Evolutionary conservation across 768 basidiomycete species (phyloP).

Genomic region (Amanita exitialis): DNA sequence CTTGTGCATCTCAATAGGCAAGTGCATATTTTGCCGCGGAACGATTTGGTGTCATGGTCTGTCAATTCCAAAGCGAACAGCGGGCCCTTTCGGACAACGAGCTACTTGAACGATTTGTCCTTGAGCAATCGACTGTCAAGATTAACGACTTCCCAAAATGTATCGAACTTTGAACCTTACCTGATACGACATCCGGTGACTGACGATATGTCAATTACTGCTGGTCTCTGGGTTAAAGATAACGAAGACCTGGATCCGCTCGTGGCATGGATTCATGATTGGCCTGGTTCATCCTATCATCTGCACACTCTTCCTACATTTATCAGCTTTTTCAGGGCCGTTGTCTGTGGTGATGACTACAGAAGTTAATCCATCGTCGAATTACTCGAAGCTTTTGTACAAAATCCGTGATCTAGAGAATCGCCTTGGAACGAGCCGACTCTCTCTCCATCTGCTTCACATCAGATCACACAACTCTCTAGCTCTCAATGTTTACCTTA

Average conservation of each 20-base stretch:
- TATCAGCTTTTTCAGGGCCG: constrained; percentile 24
- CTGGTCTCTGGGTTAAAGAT: constrained; percentile 41
- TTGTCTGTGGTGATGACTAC: constrained; percentile 37
- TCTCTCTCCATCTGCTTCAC: constrained; percentile 40
- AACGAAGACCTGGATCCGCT: constrained; percentile 21
- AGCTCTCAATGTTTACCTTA: constrained; percentile 46
- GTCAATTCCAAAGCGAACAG: not conserved
- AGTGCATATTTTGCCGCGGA: constrained; percentile 3
- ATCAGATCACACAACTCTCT: constrained; percentile 22
- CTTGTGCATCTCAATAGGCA: constrained; percentile 3
- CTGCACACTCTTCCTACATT: not conserved
- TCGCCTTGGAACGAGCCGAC: constrained; percentile 13
- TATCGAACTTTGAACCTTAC: constrained; percentile 24
- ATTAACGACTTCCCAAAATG: constrained; percentile 20
- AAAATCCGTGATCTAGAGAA: constrained; percentile 16
- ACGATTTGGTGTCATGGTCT: not conserved
- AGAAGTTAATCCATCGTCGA: constrained; percentile 13
- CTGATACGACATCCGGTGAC: constrained; percentile 13
- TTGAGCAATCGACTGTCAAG: constrained; percentile 23
- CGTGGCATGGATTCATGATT: constrained; percentile 24
- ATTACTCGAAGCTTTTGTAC: constrained; percentile 17
- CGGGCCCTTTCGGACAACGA: not conserved
- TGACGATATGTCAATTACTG: constrained; percentile 22
- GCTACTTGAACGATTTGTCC: constrained; percentile 14
- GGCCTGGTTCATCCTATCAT: constrained; percentile 28